Conservation (phyloP, 208 protist species). For the Endotrypanum monterogeii region DNA sequence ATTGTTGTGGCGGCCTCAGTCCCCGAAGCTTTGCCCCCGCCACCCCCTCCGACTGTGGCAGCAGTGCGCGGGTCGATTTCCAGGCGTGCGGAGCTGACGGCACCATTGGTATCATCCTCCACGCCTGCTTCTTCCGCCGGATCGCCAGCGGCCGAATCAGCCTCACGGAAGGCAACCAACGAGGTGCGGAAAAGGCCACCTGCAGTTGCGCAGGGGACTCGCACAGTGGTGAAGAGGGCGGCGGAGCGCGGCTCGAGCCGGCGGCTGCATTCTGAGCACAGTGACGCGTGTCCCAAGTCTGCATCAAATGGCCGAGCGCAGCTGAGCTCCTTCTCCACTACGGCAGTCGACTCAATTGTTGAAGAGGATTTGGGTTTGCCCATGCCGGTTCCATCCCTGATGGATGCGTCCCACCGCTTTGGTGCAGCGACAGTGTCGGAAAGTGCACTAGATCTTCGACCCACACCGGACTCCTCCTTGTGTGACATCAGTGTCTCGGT, state of each 20-base stretch:
- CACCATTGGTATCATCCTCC: background rate
- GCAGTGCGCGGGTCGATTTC: background rate
- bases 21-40: slow-evolving; percentile 6
- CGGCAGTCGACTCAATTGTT: background rate
- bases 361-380: slow-evolving; percentile 12
- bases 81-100: background rate
- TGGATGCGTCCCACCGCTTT: background rate
- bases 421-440: background rate
- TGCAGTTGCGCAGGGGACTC: background rate
- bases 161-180: background rate
- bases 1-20: background rate
- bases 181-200: background rate
- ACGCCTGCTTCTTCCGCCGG: background rate
- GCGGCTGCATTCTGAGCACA: background rate
- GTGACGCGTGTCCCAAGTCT: background rate
- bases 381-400: background rate
- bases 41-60: background rate
- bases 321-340: background rate
- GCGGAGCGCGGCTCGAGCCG: background rate
- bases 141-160: background rate
- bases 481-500: background rate
- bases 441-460: slow-evolving; percentile 9
- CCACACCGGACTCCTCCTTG: slow-evolving; percentile 7
- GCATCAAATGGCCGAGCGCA: background rate
- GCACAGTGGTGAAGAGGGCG: slow-evolving; percentile 8